Conservation (phyloP, 2,329 filamentous ascomycete genomes). For the Botryotinia calthae region DNA sequence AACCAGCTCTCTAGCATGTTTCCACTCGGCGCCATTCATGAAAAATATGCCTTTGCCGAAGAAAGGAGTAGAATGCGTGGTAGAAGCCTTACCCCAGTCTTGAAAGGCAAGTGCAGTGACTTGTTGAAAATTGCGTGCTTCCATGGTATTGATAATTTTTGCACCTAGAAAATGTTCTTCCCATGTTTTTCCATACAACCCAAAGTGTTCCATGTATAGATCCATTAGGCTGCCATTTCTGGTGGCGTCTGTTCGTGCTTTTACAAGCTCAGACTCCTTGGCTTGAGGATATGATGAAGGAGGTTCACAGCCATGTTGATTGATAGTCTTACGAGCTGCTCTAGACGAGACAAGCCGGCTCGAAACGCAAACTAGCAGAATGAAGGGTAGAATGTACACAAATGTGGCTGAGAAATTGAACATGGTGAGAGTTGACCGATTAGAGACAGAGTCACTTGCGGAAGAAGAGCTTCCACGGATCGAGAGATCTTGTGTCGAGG, state of each 20-base stretch:
- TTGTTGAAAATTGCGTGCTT: slow-evolving; percentile 11
- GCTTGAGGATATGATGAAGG: neutral
- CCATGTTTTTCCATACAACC: slow-evolving; percentile 12
- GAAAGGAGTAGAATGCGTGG: slow-evolving; percentile 9
- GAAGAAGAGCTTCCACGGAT: neutral
- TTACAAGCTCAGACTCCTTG: neutral
- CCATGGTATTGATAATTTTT: slow-evolving; percentile 14
- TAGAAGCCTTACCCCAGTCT: slow-evolving; percentile 8
- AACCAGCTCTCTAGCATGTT: slow-evolving; percentile 12
- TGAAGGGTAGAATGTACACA: neutral
- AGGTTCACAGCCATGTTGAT: slow-evolving; percentile 1
- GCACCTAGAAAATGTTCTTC: neutral
- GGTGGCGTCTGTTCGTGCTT: slow-evolving; percentile 2
- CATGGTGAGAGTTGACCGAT: neutral
- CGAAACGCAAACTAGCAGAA: neutral
- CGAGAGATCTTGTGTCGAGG: neutral
- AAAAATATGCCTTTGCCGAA: slow-evolving; percentile 7
- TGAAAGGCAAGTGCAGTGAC: slow-evolving; percentile 3
- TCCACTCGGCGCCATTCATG: slow-evolving; percentile 15
- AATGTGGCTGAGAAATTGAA: neutral
- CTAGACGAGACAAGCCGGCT: neutral
- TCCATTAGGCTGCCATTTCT: slow-evolving; percentile 9
- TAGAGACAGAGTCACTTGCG: neutral
- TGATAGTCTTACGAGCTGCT: neutral
- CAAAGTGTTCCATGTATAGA: slow-evolving; percentile 8